phyloP scores from a whole-genome alignment of 2,329 filamentous ascomycete species.

The Ophiognomonia clavigignenti-juglandacearum region DNA sequence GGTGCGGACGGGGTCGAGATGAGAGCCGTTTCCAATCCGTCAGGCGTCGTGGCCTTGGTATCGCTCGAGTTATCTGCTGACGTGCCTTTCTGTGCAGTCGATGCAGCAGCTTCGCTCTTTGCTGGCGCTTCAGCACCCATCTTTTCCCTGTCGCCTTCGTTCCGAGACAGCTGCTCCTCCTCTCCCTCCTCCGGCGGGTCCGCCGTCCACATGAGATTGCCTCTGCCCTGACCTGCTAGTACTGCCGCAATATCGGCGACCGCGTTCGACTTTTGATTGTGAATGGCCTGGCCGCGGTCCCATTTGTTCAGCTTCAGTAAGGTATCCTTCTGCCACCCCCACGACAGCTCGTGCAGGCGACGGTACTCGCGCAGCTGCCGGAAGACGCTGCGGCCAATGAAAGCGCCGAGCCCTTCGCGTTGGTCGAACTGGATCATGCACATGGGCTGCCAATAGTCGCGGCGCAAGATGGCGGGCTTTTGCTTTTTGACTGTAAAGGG shows the following conservation, averaged over 20 bases:
- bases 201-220: slow-evolving; percentile 40
- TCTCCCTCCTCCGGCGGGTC: slow-evolving; percentile 8
- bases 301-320: slow-evolving; percentile 32
- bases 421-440: slow-evolving; percentile 55
- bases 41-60: slow-evolving; percentile 1
- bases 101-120: too few species aligned
- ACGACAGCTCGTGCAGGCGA: slow-evolving; percentile 57
- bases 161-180: neutral
- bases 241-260: slow-evolving; percentile 61
- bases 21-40: neutral
- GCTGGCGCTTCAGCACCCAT: neutral
- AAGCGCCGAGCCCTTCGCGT: too few species aligned
- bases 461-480: slow-evolving; percentile 57
- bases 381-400: slow-evolving; percentile 54
- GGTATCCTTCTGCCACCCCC: slow-evolving; percentile 43
- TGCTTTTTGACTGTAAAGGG: slow-evolving; percentile 66
- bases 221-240: slow-evolving; percentile 45
- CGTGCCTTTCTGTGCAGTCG: too few species aligned
- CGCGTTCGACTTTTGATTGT: slow-evolving; percentile 56
- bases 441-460: slow-evolving; percentile 62
- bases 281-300: slow-evolving; percentile 48
- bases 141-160: neutral
- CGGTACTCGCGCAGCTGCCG: slow-evolving; percentile 63
- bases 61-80: slow-evolving; percentile 7
- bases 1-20: neutral